phyloP scores from a whole-genome alignment of 1,284 basidiomycete genomes.

The Moesziomyces globuligerus region DNA sequence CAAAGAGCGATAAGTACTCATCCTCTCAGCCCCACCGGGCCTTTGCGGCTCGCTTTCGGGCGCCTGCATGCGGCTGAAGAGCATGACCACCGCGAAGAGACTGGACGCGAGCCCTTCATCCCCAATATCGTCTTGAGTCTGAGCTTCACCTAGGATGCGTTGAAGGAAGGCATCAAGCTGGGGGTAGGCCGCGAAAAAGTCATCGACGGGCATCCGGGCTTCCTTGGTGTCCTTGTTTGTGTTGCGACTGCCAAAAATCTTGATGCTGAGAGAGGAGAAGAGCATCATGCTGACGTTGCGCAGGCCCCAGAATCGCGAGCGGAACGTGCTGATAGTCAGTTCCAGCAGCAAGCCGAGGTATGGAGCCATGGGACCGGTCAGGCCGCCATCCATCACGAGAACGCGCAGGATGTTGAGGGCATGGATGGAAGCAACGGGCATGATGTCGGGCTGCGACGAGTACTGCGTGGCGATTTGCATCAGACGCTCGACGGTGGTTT shows the following conservation, averaged over 20 bases:
- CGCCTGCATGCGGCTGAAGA: conserved; percentile 54
- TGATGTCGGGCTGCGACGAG: conserved; percentile 21
- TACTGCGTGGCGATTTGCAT: conserved; percentile 30
- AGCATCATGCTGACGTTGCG: conserved; percentile 68
- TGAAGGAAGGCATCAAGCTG: conserved; percentile 40
- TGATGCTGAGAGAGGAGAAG: conserved; percentile 63
- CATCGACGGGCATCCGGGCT: conserved; percentile 41
- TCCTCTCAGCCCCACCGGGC: conserved; percentile 13
- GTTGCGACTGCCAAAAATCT: conserved; percentile 55
- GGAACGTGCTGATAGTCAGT: conserved; percentile 64
- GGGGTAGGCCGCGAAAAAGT: conserved; percentile 49
- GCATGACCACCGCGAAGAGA: conserved; percentile 57
- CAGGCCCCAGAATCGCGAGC: conserved; percentile 65
- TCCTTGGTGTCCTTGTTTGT: conserved; percentile 50
- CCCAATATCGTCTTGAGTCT: not conserved
- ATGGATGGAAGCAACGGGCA: conserved; percentile 56
- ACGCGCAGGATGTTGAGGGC: conserved; percentile 67
- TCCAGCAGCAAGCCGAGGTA: conserved; percentile 62
- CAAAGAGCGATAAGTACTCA: conserved; percentile 18
- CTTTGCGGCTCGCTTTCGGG: conserved; percentile 24
- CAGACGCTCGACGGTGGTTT: conserved; percentile 35
- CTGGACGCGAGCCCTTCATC: conserved; percentile 41
- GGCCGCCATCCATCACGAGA: conserved; percentile 57
- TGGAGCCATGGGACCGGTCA: conserved; percentile 46
- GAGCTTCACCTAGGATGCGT: conserved; percentile 17